Conservation (phyloP, 2,329 filamentous ascomycete genomes). For the Bipolaris victoriae region DNA sequence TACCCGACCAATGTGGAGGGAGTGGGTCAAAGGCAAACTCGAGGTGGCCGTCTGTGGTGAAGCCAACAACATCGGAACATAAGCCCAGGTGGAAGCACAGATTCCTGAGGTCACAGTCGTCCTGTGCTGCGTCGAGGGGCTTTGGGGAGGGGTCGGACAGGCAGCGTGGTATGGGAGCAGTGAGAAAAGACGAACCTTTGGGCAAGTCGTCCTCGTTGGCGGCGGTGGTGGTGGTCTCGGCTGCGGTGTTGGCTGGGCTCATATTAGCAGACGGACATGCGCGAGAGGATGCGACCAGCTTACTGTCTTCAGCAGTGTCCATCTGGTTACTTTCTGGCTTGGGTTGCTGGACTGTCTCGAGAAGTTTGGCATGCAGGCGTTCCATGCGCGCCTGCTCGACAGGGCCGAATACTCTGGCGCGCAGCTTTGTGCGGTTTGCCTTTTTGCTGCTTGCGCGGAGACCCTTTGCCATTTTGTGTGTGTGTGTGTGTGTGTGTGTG, state of each 20-base stretch:
- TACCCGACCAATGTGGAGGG: slow-evolving; percentile 38
- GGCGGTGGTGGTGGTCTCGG: slow-evolving; percentile 23
- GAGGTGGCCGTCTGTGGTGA: slow-evolving; percentile 43
- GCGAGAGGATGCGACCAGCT: slow-evolving; percentile 1
- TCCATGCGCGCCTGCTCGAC: slow-evolving; percentile 78
- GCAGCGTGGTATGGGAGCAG: slow-evolving; percentile 36
- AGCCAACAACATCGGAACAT: slow-evolving; percentile 49
- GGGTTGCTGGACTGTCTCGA: slow-evolving; percentile 78
- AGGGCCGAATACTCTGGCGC: slow-evolving; percentile 82
- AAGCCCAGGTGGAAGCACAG: slow-evolving; percentile 50
- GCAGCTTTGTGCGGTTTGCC: slow-evolving; percentile 80
- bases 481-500: slow-evolving; percentile 32
- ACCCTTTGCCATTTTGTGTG: slow-evolving; percentile 79
- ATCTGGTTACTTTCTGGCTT: slow-evolving; percentile 63
- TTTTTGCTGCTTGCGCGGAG: slow-evolving; percentile 79
- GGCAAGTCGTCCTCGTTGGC: slow-evolving; percentile 36
- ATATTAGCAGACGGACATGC: slow-evolving; percentile 5
- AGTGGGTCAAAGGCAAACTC: slow-evolving; percentile 48
- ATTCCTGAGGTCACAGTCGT: slow-evolving; percentile 32
- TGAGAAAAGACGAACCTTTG: slow-evolving; percentile 43
- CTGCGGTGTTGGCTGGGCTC: slow-evolving; percentile 17
- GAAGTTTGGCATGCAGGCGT: slow-evolving; percentile 82
- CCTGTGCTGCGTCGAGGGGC: slow-evolving; percentile 19
- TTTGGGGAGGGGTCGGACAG: slow-evolving; percentile 24
- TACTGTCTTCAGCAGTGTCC: slow-evolving; percentile 54